Conservation (phyloP, 208 protist genomes). For the Trypanosomatidae sp. region DNA sequence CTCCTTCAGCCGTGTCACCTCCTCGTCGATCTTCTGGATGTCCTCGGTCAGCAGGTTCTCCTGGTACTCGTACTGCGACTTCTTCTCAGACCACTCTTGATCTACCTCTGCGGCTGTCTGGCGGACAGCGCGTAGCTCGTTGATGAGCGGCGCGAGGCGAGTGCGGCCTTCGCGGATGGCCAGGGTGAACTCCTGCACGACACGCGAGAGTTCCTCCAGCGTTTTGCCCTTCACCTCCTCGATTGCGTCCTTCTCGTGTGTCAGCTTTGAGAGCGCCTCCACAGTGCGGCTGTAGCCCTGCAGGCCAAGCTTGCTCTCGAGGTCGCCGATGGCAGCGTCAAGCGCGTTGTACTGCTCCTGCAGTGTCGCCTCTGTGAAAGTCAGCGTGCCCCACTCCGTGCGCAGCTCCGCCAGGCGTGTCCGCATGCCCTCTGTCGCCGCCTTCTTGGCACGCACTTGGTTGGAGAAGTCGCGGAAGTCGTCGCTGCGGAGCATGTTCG, state of each 20-base stretch:
- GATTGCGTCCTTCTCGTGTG: conserved; percentile 79
- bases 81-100: conserved; percentile 82
- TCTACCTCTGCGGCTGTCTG: conserved; percentile 85
- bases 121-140: conserved; percentile 82
- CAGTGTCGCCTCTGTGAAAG: conserved; percentile 80
- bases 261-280: conserved; percentile 76
- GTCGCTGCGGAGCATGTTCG: conserved; percentile 85
- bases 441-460: conserved; percentile 84
- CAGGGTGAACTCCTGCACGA: conserved; percentile 87
- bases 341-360: conserved; percentile 73
- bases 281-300: conserved; percentile 86
- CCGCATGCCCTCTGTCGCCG: conserved; percentile 79
- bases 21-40: conserved; percentile 81
- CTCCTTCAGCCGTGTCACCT: conserved; percentile 78
- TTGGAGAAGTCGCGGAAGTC: conserved; percentile 86
- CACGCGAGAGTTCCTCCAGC: conserved; percentile 85
- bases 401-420: conserved; percentile 76
- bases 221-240: conserved; percentile 91
- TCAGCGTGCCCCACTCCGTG: conserved; percentile 86
- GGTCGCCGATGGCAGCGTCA: conserved; percentile 65
- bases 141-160: conserved; percentile 86
- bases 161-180: conserved; percentile 86
- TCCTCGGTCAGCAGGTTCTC: conserved; percentile 82
- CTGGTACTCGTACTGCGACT: conserved; percentile 88
- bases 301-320: conserved; percentile 83